Base-by-base conservation (phyloP, 305 asterid species). In the Solanum hybrid region DNA sequence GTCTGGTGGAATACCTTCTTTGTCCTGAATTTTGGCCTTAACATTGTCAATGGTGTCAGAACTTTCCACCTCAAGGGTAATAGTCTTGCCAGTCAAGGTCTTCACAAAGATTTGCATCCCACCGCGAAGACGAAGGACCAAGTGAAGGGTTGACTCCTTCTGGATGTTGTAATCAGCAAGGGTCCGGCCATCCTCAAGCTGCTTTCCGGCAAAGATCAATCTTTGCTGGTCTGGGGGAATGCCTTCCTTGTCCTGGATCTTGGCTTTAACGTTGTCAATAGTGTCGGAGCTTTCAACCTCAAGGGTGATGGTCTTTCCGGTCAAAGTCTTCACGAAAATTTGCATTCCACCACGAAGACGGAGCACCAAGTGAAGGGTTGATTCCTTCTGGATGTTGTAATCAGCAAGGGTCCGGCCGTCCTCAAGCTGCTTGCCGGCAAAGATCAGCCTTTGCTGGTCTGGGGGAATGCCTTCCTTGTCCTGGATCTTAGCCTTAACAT, bases 1-100 rank as follows among this genome's bases (percentile, higher is more conserved):
- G 16, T 92, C 93, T 2, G 92, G 93, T 1, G 93, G 93, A 6
- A 92, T 92, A 0, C 93, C 93, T 13, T 92, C 93, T 51, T 92
- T 92, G 82, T 92, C 93, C 86, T 92, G 92, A 28, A 92, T 92
- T 33, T 92, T 92, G 3, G 69, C 69, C 4, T 57, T 57, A 57
- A 57, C 69, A 3, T 57, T 57, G 69, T 57, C 69, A 6, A 57
- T 57, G 10, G 69, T 57, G 69, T 57, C 69, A 0, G 69, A 57
- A 1, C 69, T 57, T 18, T 57, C 69, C 4, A 57, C 69, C 69
- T 57, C 69, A 57, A 57, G 69, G 11, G 69, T 57, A 3, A 57
- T 57, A 2, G 69, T 57, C 69, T 57, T 57, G 10, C 69, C 69
- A 6, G 69, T 57, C 69, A 57, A 57, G 10, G 69, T 57, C 24